Percentiles rank a stretch among this genome's conserved stretches.
These are phyloP conservation scores for Leccinum insolens DNA, from an alignment of 1,284 basidiomycete species.

Conservation along the genomic window DNA sequence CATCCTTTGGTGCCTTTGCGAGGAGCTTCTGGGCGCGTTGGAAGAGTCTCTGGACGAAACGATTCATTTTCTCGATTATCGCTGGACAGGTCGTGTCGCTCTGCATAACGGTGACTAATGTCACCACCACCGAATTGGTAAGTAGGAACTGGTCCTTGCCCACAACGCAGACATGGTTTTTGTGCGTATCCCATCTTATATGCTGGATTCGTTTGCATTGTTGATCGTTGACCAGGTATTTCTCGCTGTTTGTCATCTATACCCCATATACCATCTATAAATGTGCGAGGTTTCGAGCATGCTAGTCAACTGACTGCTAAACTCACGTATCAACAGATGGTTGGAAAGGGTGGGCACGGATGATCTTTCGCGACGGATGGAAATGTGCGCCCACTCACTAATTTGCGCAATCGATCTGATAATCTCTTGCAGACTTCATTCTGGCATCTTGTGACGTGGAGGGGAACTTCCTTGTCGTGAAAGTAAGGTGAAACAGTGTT, in stretches of 20 bases:
- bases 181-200: slow-evolving; percentile 49
- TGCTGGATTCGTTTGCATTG: slow-evolving; percentile 1
- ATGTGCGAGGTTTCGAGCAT: slow-evolving; percentile 48
- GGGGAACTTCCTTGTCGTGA: slow-evolving; percentile 83
- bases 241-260: slow-evolving; percentile 72
- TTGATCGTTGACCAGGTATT: slow-evolving; percentile 57
- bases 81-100: slow-evolving; percentile 83
- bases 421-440: slow-evolving; percentile 59
- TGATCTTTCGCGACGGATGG: slow-evolving; percentile 79
- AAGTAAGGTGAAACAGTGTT: slow-evolving; percentile 40
- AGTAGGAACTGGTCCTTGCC: slow-evolving; percentile 71
- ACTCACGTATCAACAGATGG: slow-evolving; percentile 54
- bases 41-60: slow-evolving; percentile 72
- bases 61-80: slow-evolving; percentile 67
- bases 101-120: slow-evolving; percentile 85
- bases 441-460: slow-evolving; percentile 82
- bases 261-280: slow-evolving; percentile 87
- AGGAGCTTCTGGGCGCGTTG: slow-evolving; percentile 59
- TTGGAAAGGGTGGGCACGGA: slow-evolving; percentile 73
- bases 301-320: neutral
- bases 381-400: slow-evolving; percentile 58
- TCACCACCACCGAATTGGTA: slow-evolving; percentile 78
- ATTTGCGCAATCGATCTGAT: slow-evolving; percentile 7
- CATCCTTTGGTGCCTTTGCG: slow-evolving; percentile 54
- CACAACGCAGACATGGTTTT: slow-evolving; percentile 80